Percentiles rank a stretch among this genome's conserved stretches.
Evolutionary conservation across 306 rosid species (phyloP).

Genomic region (Pterocarpus macrocarpus): DNA sequence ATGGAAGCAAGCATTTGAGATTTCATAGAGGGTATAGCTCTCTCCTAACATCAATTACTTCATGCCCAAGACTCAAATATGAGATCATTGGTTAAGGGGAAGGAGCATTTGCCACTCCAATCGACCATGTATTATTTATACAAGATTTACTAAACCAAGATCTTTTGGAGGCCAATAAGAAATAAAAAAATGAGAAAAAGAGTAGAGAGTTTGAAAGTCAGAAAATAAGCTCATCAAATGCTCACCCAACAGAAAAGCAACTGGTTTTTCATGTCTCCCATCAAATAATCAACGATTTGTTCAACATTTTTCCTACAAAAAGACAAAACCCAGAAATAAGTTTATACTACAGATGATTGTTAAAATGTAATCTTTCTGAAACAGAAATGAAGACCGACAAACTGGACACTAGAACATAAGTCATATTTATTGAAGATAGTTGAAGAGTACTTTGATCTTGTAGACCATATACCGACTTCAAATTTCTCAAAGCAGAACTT

Average conservation of each 20-base stretch:
- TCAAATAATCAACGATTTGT: conserved; percentile 58
- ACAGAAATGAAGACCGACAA: background rate
- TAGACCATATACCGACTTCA: conserved; percentile 84
- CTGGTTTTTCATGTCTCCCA: conserved; percentile 68
- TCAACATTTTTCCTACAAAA: conserved; percentile 62
- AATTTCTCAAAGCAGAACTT: conserved; percentile 80
- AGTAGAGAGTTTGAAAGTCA: background rate
- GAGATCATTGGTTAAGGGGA: too few species aligned
- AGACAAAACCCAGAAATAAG: conserved; percentile 16
- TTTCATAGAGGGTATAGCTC: too few species aligned
- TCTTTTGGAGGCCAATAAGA: background rate
- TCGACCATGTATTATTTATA: background rate
- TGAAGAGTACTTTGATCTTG: conserved; percentile 71
- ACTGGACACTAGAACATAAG: background rate
- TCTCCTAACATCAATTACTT: too few species aligned
- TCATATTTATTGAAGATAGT: background rate
- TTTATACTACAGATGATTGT: background rate
- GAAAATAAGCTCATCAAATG: conserved; percentile 9
- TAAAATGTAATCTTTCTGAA: background rate
- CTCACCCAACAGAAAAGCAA: conserved; percentile 86
- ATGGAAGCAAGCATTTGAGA: too few species aligned
- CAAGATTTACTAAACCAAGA: background rate
- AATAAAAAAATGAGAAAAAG: background rate
- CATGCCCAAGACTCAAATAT: too few species aligned
- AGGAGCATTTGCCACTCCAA: too few species aligned